Conservation (phyloP, 768 basidiomycete genomes). For the Kwoniella pini region DNA sequence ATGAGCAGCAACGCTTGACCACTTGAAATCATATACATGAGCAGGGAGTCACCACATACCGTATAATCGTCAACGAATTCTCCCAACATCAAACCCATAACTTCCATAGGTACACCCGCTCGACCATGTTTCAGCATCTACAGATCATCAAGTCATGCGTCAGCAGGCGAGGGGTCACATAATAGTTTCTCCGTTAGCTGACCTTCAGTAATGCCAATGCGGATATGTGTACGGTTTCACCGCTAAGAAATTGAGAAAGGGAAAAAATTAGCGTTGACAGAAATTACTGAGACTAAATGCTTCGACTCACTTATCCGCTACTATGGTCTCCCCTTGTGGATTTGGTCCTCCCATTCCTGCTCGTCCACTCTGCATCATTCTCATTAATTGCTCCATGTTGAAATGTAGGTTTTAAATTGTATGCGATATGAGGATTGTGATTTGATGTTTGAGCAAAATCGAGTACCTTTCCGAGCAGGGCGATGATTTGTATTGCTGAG, state of each 20-base stretch:
- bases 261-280: too few species aligned
- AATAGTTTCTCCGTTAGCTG: conserved; percentile 32
- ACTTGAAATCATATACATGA: too few species aligned
- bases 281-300: too few species aligned
- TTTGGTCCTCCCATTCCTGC: conserved; percentile 29
- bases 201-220: conserved; percentile 96
- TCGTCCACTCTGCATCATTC: conserved; percentile 31
- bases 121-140: conserved; percentile 99
- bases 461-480: too few species aligned
- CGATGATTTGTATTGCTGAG: too few species aligned
- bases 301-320: conserved; percentile 49
- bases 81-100: conserved; percentile 91
- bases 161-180: too few species aligned
- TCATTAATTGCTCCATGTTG: conserved; percentile 39
- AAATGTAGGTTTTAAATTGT: too few species aligned
- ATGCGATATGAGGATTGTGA: too few species aligned
- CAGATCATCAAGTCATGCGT: too few species aligned
- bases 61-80: conserved; percentile 97
- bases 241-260: conserved; percentile 38
- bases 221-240: conserved; percentile 81
- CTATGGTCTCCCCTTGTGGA: conserved; percentile 37
- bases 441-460: too few species aligned
- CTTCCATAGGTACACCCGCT: conserved; percentile 98
- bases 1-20: background rate
- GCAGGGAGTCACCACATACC: conserved; percentile 42